A percentile compares a stretch with the other conserved stretches of the same genome.
Conservation (phyloP, 345 rosid genomes). For the Eucalyptus erythrocorys region DNA sequence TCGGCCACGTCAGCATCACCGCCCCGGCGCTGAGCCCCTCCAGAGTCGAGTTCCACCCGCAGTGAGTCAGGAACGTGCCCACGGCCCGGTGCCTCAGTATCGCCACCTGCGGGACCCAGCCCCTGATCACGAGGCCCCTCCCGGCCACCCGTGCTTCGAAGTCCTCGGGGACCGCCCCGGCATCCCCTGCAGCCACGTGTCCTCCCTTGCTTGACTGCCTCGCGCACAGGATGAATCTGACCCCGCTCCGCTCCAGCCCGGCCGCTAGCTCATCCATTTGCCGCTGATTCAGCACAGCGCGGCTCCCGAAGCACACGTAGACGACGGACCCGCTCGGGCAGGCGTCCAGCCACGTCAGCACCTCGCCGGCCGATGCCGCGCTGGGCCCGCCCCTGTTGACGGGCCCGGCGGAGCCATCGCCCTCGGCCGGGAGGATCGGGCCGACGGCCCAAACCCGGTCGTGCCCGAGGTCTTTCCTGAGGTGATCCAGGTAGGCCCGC, state of each 20-base stretch:
- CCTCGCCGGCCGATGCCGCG: background rate
- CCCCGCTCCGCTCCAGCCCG: slow-evolving; percentile 36
- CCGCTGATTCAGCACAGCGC: slow-evolving; percentile 12
- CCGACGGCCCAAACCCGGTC: slow-evolving; percentile 45
- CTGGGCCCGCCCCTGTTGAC: background rate
- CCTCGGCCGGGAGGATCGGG: slow-evolving; percentile 35
- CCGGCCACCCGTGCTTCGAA: slow-evolving; percentile 28
- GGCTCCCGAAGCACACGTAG: slow-evolving; percentile 63
- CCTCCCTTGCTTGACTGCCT: slow-evolving; percentile 14
- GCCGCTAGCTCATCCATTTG: slow-evolving; percentile 37
- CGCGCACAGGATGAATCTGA: slow-evolving; percentile 40
- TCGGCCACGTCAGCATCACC: slow-evolving; percentile 50
- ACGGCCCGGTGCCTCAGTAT: slow-evolving; percentile 42
- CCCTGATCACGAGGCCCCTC: slow-evolving; percentile 27
- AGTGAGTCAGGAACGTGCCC: slow-evolving; percentile 54
- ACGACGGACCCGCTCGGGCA: slow-evolving; percentile 42
- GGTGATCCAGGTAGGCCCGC: slow-evolving; percentile 13
- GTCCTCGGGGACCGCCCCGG: slow-evolving; percentile 20
- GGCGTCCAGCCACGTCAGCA: slow-evolving; percentile 37
- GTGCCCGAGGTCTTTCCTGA: slow-evolving; percentile 26
- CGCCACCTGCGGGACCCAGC: slow-evolving; percentile 52
- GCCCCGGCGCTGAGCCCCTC: slow-evolving; percentile 44
- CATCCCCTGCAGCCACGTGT: background rate
- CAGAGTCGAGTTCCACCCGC: slow-evolving; percentile 70
- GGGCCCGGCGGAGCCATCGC: background rate